These are phyloP conservation scores for Murraya paniculata DNA, from an alignment of 345 rosid species.

Conservation along the genomic window DNA sequence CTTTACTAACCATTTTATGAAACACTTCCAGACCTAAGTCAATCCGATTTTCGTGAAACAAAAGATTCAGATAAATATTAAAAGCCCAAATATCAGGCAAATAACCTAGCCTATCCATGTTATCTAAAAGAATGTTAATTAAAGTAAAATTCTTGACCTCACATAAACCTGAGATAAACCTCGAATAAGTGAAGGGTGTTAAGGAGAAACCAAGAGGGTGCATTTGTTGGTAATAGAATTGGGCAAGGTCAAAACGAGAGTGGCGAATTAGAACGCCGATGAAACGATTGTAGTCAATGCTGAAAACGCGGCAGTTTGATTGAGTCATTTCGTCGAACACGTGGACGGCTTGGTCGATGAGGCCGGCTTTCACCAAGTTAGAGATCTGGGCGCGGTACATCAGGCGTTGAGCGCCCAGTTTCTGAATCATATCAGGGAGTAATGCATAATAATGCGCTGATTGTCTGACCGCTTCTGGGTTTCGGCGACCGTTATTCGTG, in stretches of 20 bases:
- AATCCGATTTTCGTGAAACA: slow-evolving; percentile 50
- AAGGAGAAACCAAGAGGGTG: slow-evolving; percentile 70
- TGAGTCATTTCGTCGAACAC: slow-evolving; percentile 93
- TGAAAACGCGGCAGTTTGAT: slow-evolving; percentile 68
- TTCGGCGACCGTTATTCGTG: not conserved
- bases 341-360: slow-evolving; percentile 66
- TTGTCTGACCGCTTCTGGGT: not conserved
- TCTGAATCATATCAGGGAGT: slow-evolving; percentile 68
- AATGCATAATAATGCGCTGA: slow-evolving; percentile 34
- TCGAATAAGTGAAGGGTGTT: slow-evolving; percentile 79
- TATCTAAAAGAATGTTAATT: slow-evolving; percentile 51
- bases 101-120: slow-evolving; percentile 65
- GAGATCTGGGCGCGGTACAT: slow-evolving; percentile 74
- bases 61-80: slow-evolving; percentile 66
- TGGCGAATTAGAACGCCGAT: slow-evolving; percentile 68
- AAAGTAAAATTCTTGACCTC: slow-evolving; percentile 49
- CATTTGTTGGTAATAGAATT: slow-evolving; percentile 57
- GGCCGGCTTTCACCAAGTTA: slow-evolving; percentile 58
- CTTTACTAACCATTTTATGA: slow-evolving; percentile 49
- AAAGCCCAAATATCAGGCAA: slow-evolving; percentile 85
- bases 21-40: slow-evolving; percentile 63
- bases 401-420: slow-evolving; percentile 85
- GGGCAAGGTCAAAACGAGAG: slow-evolving; percentile 70
- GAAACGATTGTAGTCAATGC: slow-evolving; percentile 82
- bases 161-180: slow-evolving; percentile 88